phyloP scores from a whole-genome alignment of 306 rosid species.

The Phaseolus lunatus region DNA sequence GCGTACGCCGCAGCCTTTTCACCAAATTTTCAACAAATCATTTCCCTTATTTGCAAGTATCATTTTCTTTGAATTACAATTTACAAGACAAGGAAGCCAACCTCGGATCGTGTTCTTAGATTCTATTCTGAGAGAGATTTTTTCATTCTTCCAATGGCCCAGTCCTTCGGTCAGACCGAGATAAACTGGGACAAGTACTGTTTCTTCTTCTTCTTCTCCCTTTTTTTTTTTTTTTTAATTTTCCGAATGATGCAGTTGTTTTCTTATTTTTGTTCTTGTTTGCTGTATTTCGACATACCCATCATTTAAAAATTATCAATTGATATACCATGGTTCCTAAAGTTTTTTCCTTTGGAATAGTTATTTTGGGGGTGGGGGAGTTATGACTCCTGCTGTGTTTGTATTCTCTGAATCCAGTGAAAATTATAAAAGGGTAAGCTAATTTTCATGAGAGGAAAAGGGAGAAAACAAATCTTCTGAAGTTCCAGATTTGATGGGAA shows the following conservation, averaged over 20 bases:
- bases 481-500: slow-evolving; percentile 21
- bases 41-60: neutral
- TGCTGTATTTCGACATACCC: neutral
- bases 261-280: neutral
- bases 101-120: slow-evolving; percentile 42
- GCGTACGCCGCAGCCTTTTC: slow-evolving; percentile 44
- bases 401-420: slow-evolving; percentile 3
- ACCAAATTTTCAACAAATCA: neutral
- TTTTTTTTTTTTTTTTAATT: neutral
- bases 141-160: slow-evolving; percentile 54
- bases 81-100: neutral
- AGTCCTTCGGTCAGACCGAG: slow-evolving; percentile 75
- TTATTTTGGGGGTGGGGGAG: slow-evolving; percentile 8
- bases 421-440: neutral
- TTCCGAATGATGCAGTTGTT: slow-evolving; percentile 1
- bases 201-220: neutral
- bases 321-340: neutral
- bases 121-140: neutral
- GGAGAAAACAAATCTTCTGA: neutral
- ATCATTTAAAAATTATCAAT: neutral
- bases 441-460: neutral
- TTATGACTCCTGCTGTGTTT: slow-evolving; percentile 24
- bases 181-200: slow-evolving; percentile 96
- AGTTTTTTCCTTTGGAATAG: neutral
- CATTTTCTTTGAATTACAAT: neutral